Percentiles rank a stretch among this genome's conserved stretches.
Evolutionary conservation across 306 rosid species (phyloP).

Genomic region (Cucurbita argyrosperma): DNA sequence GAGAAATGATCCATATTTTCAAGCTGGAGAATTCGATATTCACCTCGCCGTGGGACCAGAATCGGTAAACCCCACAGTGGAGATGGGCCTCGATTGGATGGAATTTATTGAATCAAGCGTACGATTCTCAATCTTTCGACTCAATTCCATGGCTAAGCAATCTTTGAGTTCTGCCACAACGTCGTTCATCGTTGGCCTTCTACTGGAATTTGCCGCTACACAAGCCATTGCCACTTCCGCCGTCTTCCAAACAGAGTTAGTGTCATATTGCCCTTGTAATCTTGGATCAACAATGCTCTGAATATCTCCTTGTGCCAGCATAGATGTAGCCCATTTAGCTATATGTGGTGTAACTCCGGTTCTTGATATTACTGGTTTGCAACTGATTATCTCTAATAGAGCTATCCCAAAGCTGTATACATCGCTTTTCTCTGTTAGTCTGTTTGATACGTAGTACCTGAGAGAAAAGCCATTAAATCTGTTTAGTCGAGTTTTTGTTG

Average conservation of each 20-base stretch:
- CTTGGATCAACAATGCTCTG: constrained; percentile 8
- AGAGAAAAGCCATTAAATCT: background rate
- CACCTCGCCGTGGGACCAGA: background rate
- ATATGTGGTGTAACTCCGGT: constrained; percentile 9
- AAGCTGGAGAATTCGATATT: background rate
- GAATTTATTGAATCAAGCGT: background rate
- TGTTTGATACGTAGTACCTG: constrained; percentile 14
- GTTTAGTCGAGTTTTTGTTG: background rate
- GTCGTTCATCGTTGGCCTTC: constrained; percentile 18
- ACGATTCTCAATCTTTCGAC: background rate
- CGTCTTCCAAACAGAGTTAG: constrained; percentile 16
- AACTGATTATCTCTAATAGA: constrained; percentile 12
- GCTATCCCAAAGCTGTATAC: constrained; percentile 22
- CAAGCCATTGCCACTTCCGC: constrained; percentile 21
- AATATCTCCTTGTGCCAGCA: constrained; percentile 10
- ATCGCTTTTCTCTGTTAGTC: constrained; percentile 20
- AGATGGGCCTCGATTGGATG: background rate
- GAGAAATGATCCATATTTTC: background rate
- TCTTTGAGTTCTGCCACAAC: constrained; percentile 9
- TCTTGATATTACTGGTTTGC: background rate
- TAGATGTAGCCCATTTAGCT: constrained; percentile 9
- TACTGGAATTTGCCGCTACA: background rate
- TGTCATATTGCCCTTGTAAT: constrained; percentile 9
- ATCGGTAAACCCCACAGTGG: background rate
- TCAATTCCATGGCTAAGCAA: constrained; percentile 13